Percentiles rank a stretch among this genome's conserved stretches.
Evolutionary conservation across 2,329 filamentous ascomycete species (phyloP).

Genomic region (Fonsecaea nubica): DNA sequence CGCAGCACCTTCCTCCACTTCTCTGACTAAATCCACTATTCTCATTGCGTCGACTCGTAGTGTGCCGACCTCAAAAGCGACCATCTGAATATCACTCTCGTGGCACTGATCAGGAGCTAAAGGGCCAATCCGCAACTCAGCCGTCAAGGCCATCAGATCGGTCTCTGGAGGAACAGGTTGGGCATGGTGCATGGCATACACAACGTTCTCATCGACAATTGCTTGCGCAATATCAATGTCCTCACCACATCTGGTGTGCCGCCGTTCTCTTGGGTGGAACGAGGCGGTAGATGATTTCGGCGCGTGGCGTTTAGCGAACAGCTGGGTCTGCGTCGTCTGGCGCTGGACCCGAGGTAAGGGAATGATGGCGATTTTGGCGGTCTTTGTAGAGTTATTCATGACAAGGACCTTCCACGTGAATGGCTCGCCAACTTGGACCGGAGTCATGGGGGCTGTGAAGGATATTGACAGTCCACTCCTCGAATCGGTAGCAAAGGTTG

Average conservation of each 20-base stretch:
- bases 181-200: constrained; percentile 59
- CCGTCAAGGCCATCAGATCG: constrained; percentile 62
- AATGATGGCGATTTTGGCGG: constrained; percentile 61
- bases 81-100: constrained; percentile 59
- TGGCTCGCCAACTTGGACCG: constrained; percentile 57
- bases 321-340: constrained; percentile 42
- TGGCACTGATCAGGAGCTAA: constrained; percentile 52
- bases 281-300: constrained; percentile 56
- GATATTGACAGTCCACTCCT: constrained; percentile 57
- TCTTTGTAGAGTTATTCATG: constrained; percentile 62
- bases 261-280: constrained; percentile 36
- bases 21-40: constrained; percentile 36
- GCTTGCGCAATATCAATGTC: constrained; percentile 54
- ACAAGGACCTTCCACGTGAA: constrained; percentile 66
- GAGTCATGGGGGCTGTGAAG: constrained; percentile 58
- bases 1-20: constrained; percentile 35
- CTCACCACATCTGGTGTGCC: constrained; percentile 31
- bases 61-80: constrained; percentile 43
- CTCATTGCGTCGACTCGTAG: constrained; percentile 43
- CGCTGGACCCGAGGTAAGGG: constrained; percentile 52
- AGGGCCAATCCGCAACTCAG: constrained; percentile 61
- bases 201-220: constrained; percentile 62
- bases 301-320: constrained; percentile 48
- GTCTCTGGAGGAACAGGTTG: constrained; percentile 56
- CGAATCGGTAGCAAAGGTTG: constrained; percentile 11